Evolutionary conservation across 768 basidiomycete species (phyloP).

Genomic region (Rhizopogon sp.): DNA sequence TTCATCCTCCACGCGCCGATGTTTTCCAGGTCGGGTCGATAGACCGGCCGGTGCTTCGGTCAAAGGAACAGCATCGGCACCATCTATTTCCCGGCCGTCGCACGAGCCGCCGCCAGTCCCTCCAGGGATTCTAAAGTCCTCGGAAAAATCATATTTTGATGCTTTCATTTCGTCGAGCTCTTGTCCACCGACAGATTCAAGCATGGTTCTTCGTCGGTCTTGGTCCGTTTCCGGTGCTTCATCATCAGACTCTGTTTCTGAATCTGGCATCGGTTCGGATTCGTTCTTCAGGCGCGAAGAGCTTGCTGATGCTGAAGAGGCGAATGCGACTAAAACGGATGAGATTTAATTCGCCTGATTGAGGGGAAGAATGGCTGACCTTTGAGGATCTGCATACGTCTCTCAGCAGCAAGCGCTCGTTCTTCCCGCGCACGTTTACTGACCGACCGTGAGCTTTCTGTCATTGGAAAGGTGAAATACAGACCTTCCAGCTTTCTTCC

Average conservation of each 20-base stretch:
- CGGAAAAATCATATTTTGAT: slow-evolving; percentile 40
- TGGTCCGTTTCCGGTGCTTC: slow-evolving; percentile 39
- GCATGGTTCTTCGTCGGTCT: slow-evolving; percentile 48
- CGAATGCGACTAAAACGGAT: background rate
- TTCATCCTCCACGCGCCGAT: slow-evolving; percentile 14
- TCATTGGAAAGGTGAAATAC: slow-evolving; percentile 4
- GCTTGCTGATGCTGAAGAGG: background rate
- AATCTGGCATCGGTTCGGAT: slow-evolving; percentile 21
- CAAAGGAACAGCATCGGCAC: background rate
- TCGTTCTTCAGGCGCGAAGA: slow-evolving; percentile 7
- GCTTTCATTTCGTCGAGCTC: slow-evolving; percentile 40
- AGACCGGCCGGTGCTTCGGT: background rate
- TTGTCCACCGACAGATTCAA: slow-evolving; percentile 39
- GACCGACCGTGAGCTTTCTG: slow-evolving; percentile 3
- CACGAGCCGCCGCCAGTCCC: slow-evolving; percentile 1
- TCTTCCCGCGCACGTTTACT: slow-evolving; percentile 81
- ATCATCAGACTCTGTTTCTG: slow-evolving; percentile 34
- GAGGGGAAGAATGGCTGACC: slow-evolving; percentile 22
- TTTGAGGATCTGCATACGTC: slow-evolving; percentile 46
- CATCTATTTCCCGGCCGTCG: background rate
- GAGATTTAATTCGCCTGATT: background rate
- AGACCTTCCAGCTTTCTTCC: slow-evolving; percentile 68
- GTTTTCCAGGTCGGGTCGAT: slow-evolving; percentile 11
- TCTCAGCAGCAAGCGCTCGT: slow-evolving; percentile 70
- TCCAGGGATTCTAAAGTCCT: slow-evolving; percentile 44